Conservation (phyloP, 306 rosid genomes). For the Dalbergia cultrata region DNA sequence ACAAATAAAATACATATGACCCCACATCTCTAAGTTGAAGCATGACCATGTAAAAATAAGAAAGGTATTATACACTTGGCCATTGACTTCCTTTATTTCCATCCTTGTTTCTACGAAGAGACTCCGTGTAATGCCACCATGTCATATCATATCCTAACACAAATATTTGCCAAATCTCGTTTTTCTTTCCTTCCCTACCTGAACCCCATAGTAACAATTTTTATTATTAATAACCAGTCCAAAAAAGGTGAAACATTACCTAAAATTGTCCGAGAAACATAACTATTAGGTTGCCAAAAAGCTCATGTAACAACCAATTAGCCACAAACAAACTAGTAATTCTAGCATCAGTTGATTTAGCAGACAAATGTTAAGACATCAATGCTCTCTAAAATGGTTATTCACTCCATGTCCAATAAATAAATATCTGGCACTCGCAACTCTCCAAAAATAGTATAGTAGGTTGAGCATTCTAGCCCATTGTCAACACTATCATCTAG, state of each 20-base stretch:
- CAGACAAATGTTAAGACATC: slow-evolving; percentile 31
- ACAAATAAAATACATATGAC: slow-evolving; percentile 41
- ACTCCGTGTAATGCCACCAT: too few relatives aligned
- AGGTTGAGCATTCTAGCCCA: slow-evolving; percentile 30
- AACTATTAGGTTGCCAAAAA: slow-evolving; percentile 8
- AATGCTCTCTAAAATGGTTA: slow-evolving; percentile 10
- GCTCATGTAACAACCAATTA: background rate
- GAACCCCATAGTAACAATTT: background rate
- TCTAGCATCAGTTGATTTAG: slow-evolving; percentile 32
- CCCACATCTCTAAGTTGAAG: slow-evolving; percentile 14
- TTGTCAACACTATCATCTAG: slow-evolving; percentile 35
- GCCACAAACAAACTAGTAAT: slow-evolving; percentile 28
- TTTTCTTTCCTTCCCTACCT: background rate
- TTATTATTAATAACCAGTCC: slow-evolving; percentile 1
- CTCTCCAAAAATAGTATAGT: slow-evolving; percentile 26
- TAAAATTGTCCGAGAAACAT: slow-evolving; percentile 16
- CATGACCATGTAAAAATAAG: slow-evolving; percentile 12
- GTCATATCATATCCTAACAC: too few relatives aligned
- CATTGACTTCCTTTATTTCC: too few relatives aligned
- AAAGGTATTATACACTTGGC: background rate
- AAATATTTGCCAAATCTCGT: background rate
- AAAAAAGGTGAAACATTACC: background rate
- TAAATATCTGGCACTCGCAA: background rate
- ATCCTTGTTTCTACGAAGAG: too few relatives aligned
- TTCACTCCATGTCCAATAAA: too few relatives aligned